A percentile compares a stretch with the other conserved stretches of the same genome.
Conservation (phyloP, 768 basidiomycete species). For the Suillus bovinus region DNA sequence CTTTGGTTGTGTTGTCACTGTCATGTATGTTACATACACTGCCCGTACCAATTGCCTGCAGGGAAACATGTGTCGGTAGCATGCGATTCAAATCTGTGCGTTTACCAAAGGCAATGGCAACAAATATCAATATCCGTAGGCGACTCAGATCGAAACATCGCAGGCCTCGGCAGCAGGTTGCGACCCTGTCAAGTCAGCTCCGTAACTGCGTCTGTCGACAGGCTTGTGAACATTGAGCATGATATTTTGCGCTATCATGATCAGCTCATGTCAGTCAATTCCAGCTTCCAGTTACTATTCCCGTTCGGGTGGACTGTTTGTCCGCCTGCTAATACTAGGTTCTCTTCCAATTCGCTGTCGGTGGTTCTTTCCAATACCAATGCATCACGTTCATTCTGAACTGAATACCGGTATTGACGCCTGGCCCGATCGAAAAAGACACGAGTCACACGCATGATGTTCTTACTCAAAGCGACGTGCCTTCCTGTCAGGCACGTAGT, state of each 20-base stretch:
- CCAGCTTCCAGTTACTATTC: background rate
- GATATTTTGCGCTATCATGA: background rate
- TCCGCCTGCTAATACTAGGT: background rate
- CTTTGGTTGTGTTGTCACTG: background rate
- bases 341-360: background rate
- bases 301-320: background rate
- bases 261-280: background rate
- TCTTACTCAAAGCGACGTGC: conserved; percentile 5
- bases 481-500: conserved; percentile 21
- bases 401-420: conserved; percentile 5
- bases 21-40: background rate
- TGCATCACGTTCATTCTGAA: background rate
- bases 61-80: background rate
- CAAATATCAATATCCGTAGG: conserved; percentile 3
- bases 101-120: background rate
- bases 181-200: background rate
- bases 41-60: background rate
- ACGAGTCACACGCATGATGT: conserved; percentile 9
- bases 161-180: too few species aligned
- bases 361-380: background rate
- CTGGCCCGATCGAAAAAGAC: conserved; percentile 1
- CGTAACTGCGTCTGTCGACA: too few species aligned
- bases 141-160: background rate
- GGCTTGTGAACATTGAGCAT: background rate
- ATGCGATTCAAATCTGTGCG: background rate